A percentile compares a stretch with the other conserved stretches of the same genome.
These are phyloP conservation scores for Ploettnerulaceae sp. DNA, from an alignment of 2,329 filamentous ascomycete genomes.

Conservation along the genomic window DNA sequence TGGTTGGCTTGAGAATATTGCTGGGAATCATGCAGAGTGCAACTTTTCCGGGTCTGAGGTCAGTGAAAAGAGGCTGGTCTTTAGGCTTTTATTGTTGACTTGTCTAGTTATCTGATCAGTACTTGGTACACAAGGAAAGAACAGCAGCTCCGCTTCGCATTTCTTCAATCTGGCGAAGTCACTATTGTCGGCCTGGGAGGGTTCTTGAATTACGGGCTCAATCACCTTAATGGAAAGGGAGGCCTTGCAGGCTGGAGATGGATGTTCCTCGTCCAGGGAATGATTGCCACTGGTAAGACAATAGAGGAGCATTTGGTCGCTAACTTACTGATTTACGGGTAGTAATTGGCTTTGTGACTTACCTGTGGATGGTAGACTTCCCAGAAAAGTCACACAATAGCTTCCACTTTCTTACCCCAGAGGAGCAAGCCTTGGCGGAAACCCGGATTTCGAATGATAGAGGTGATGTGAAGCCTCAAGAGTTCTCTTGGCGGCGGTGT, in stretches of 20 bases:
- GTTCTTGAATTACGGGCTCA: constrained; percentile 57
- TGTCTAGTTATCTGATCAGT: constrained; percentile 42
- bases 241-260: constrained; percentile 55
- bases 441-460: constrained; percentile 53
- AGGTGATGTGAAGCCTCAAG: constrained; percentile 45
- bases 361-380: constrained; percentile 60
- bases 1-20: constrained; percentile 62
- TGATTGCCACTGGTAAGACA: constrained; percentile 44
- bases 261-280: constrained; percentile 53
- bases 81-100: neutral
- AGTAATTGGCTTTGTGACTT: constrained; percentile 46
- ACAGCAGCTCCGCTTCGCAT: constrained; percentile 50
- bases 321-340: constrained; percentile 37
- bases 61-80: neutral
- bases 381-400: constrained; percentile 52
- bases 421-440: constrained; percentile 44
- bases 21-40: constrained; percentile 59
- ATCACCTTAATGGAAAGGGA: constrained; percentile 51
- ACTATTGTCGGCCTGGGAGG: constrained; percentile 44
- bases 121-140: constrained; percentile 34
- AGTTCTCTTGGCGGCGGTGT: constrained; percentile 57
- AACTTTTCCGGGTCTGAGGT: constrained; percentile 44
- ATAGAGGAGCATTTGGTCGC: neutral
- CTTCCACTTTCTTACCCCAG: constrained; percentile 51
- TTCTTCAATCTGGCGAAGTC: constrained; percentile 63